Percentiles rank a stretch among this genome's conserved stretches.
Evolutionary conservation across 176 grass and related monocot species (phyloP).

Genomic region (Lolium perenne): DNA sequence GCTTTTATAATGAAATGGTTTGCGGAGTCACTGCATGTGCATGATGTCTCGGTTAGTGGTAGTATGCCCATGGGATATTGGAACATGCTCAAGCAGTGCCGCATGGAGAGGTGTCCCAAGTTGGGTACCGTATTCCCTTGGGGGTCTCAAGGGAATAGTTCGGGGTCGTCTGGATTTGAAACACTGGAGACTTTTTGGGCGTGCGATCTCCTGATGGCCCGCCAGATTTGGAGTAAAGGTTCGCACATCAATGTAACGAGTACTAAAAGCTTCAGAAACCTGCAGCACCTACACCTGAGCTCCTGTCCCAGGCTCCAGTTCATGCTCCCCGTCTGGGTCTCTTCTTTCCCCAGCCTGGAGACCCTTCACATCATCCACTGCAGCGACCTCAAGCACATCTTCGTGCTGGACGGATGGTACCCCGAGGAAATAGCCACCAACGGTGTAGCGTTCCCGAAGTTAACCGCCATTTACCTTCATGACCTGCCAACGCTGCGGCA

Average conservation of each 20-base stretch:
- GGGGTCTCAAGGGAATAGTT: no score
- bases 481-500: background rate
- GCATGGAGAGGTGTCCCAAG: constrained; percentile 11
- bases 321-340: background rate
- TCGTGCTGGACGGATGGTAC: rapidly evolving
- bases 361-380: constrained; percentile 41
- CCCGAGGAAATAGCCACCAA: background rate
- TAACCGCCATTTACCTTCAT: constrained; percentile 5
- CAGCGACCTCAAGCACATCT: background rate
- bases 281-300: background rate
- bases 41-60: background rate
- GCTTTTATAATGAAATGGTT: background rate
- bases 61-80: rapidly evolving
- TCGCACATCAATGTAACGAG: rapidly evolving
- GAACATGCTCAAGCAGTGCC: rapidly evolving
- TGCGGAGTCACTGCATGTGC: background rate
- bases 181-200: background rate
- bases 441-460: background rate
- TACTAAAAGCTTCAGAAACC: rapidly evolving
- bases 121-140: background rate
- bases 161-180: rapidly evolving
- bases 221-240: background rate
- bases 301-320: constrained; percentile 33
- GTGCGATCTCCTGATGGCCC: constrained; percentile 16
- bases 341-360: background rate